Base-by-base conservation (phyloP, 2,329 filamentous ascomycete species). In the Penicillium sp. region DNA sequence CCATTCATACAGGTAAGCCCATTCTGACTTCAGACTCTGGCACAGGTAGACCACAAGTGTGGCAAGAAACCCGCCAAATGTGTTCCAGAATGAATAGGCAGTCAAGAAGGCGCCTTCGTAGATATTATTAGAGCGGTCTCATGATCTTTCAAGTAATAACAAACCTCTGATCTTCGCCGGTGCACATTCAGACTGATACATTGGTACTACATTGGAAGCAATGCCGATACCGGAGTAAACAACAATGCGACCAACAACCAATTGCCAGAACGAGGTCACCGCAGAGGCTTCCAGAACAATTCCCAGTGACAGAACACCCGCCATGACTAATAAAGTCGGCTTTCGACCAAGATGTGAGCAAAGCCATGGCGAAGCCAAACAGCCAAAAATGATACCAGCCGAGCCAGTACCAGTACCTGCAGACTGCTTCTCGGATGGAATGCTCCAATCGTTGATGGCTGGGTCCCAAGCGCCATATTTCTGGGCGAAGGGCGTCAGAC, bases 161-260 rank as follows among this genome's bases (percentile, higher is more conserved):
- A 22, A 36, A 55, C 53, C 53, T 52, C 53, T 24, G 24, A 55
- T 45, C 18, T 49, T 48, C 7, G 53, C 45, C 8, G 53, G 53
- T 13, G 53, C 53, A 40, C 48, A 55, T 31, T 55, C 53, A 6
- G 53, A 55, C 34, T 52, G 48, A 29, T 55, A 55, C 53, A 55
- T 52, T 7, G 45, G 50, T 10, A 56, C 49, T 27, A 53, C 50
- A 46, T 56, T 56, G 6, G 45, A 53, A 32, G 45, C 54, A 16
- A 56, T 29, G n/a, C 54, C 54, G 29, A 58, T 55, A 29, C 49
- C 49, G 21, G 62, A 50, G 36, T 54, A 58, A 48, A 65, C 65
- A 29, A 68, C 47, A 27, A 63, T 60, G 4, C 65, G 56, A 21
- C 66, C 64, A 4, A 63, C 61, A 14, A 68, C 56, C 9, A 68